A percentile compares a stretch with the other conserved stretches of the same genome.
These are phyloP conservation scores for Penicillium sp. DNA, from an alignment of 2,329 filamentous ascomycete species.

Conservation along the genomic window DNA sequence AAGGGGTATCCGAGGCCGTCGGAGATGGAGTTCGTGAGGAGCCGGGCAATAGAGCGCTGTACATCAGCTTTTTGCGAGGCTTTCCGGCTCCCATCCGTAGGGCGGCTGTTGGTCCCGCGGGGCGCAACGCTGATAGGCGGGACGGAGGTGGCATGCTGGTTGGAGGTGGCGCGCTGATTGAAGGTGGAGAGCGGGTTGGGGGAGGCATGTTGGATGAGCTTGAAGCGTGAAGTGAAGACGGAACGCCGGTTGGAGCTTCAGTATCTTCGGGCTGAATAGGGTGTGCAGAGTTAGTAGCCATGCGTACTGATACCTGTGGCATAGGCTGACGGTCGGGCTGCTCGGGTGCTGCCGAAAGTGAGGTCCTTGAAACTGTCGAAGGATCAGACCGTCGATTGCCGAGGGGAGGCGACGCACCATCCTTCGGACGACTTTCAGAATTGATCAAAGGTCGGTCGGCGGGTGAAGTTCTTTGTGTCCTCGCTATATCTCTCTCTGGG, in stretches of 20 bases:
- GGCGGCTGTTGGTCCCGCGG: slow-evolving; percentile 22
- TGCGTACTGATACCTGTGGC: neutral
- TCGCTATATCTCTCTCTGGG: neutral
- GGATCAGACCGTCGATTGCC: neutral
- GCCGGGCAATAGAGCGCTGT: slow-evolving; percentile 35
- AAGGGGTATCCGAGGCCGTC: slow-evolving; percentile 7
- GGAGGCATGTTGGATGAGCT: neutral
- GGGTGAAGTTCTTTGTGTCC: neutral
- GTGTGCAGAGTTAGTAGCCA: neutral
- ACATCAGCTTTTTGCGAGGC: slow-evolving; percentile 45
- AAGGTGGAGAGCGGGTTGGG: neutral
- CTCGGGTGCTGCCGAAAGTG: neutral
- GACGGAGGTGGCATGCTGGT: slow-evolving; percentile 6
- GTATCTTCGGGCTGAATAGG: neutral
- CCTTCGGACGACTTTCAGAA: neutral
- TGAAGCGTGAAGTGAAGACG: neutral
- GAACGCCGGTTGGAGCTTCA: neutral
- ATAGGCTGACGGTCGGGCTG: neutral
- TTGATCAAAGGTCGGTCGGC: no score
- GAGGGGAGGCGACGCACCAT: neutral
- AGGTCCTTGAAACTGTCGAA: neutral
- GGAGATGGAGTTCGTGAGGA: slow-evolving; percentile 15
- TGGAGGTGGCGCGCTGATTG: neutral
- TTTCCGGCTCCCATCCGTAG: slow-evolving; percentile 35
- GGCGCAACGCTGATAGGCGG: neutral